Base-by-base conservation (phyloP, 176 grass and related monocot species). In the Triticum dicoccoides region DNA sequence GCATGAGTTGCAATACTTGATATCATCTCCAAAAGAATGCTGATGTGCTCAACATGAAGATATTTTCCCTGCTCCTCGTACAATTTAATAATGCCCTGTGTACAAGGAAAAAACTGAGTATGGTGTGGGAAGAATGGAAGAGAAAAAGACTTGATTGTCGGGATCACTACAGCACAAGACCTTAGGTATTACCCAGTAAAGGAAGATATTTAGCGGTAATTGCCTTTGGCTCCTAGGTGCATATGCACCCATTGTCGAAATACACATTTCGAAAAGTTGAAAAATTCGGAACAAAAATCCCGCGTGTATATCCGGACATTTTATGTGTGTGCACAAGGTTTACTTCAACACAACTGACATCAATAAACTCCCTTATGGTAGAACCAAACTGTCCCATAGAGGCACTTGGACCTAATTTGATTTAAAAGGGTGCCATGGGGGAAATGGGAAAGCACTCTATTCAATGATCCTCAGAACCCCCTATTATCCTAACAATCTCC, bases 1-100 rank as follows among this genome's bases (percentile, higher is more conserved):
- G 94, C 91, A 88, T 99, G 94, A 73, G 80, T 83, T 20, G 90
- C 85, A 63, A 94, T 94, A 66, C 83, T 87, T 87, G 94, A 92
- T 51, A 94, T 65, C 78, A 94, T 96, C 78, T 99, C 94, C 87
- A 99, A 83, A 76, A 96, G 86, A 87, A 92, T 89, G 54, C 76
- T 90, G 42, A 92, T 87, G 84, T 99, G 94, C 68, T 85, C 66
- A 9, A 64, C 35, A 69, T 59, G 76, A 76, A 99, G 88, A 66
- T 78, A 88, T 82, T 65, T 93, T 9, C 85, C 73, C 18, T 96
- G 92, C 13, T 64, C 86, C 74, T 96, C 80, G 2, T 99, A 94
- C 81, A 96, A 25, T 86, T 89, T 96, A 86, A 71, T 80, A 65
- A 96, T 86, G 62, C 73, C 89, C 97, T 99, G 85, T 25, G 71